Conservation (phyloP, 2,329 filamentous ascomycete species). For the Stachybotrys chlorohalonatus region DNA sequence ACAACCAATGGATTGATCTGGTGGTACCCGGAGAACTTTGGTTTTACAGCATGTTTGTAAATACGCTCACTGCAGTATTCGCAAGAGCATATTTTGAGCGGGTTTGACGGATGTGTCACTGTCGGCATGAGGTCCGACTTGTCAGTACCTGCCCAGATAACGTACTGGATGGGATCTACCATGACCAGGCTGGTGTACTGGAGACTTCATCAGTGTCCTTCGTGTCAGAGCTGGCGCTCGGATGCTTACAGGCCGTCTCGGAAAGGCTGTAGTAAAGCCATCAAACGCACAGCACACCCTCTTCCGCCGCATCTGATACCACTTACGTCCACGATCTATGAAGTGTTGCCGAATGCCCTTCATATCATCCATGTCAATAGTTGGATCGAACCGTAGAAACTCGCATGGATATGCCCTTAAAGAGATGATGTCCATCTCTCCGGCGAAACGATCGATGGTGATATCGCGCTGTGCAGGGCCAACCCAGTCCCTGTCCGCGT, state of each 20-base stretch:
- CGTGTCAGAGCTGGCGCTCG: too few relatives aligned
- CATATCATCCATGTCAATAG: background rate
- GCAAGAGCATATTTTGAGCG: slow-evolving; percentile 5
- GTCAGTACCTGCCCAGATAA: background rate
- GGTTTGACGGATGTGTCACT: background rate
- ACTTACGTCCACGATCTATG: slow-evolving; percentile 4
- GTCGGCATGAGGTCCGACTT: background rate
- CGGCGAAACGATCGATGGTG: slow-evolving; percentile 1
- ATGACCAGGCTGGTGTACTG: slow-evolving; percentile 1
- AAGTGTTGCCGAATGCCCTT: slow-evolving; percentile 4
- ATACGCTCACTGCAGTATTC: slow-evolving; percentile 2
- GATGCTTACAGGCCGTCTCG: slow-evolving; percentile 1
- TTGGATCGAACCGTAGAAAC: slow-evolving; percentile 2
- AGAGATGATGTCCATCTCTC: slow-evolving; percentile 5
- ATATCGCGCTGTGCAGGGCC: background rate
- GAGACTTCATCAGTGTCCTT: background rate
- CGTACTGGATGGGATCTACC: slow-evolving; percentile 1
- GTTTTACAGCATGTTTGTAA: slow-evolving; percentile 2
- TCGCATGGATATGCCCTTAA: slow-evolving; percentile 5
- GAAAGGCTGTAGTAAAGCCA: slow-evolving; percentile 1
- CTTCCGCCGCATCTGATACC: slow-evolving; percentile 4
- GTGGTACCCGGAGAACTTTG: slow-evolving; percentile 3
- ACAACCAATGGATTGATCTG: slow-evolving; percentile 1
- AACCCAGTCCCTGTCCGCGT: slow-evolving; percentile 1
- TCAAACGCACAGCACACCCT: slow-evolving; percentile 4